Conservation (phyloP, 2,329 filamentous ascomycete species). For the Aspergillus aculeatinus region DNA sequence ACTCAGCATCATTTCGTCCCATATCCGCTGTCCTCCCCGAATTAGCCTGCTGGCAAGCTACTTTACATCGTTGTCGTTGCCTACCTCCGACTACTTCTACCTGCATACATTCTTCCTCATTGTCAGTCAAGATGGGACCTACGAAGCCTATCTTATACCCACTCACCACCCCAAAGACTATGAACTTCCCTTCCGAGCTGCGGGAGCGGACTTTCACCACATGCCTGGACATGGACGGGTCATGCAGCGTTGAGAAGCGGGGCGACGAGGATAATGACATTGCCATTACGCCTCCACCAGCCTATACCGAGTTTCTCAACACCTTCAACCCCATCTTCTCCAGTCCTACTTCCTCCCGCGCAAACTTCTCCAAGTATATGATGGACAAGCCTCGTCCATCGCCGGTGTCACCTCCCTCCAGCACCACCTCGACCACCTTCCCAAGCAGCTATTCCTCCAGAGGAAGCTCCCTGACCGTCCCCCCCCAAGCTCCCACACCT, state of each 20-base stretch:
- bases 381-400: constrained; percentile 29
- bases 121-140: constrained; percentile 20
- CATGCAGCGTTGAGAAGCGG: constrained; percentile 29
- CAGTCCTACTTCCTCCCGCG: constrained; percentile 62
- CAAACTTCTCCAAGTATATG: constrained; percentile 49
- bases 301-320: constrained; percentile 90
- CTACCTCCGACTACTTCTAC: not conserved
- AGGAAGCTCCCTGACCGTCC: constrained; percentile 41
- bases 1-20: not conserved
- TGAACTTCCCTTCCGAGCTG: constrained; percentile 54
- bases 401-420: constrained; percentile 39
- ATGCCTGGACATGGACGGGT: constrained; percentile 65
- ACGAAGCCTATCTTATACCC: constrained; percentile 38
- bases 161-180: constrained; percentile 43
- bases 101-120: not conserved
- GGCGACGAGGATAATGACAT: constrained; percentile 64
- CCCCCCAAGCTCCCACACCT: constrained; percentile 60
- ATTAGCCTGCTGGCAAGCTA: not conserved
- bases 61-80: not conserved
- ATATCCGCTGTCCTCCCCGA: not conserved
- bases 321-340: constrained; percentile 70
- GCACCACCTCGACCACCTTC: constrained; percentile 34
- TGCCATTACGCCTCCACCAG: constrained; percentile 82
- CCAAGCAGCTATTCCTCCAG: constrained; percentile 49
- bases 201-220: constrained; percentile 54